Percentiles rank a stretch among this genome's conserved stretches.
These are phyloP conservation scores for Juglanconis oblonga DNA, from an alignment of 2,329 filamentous ascomycete species.

Conservation along the genomic window DNA sequence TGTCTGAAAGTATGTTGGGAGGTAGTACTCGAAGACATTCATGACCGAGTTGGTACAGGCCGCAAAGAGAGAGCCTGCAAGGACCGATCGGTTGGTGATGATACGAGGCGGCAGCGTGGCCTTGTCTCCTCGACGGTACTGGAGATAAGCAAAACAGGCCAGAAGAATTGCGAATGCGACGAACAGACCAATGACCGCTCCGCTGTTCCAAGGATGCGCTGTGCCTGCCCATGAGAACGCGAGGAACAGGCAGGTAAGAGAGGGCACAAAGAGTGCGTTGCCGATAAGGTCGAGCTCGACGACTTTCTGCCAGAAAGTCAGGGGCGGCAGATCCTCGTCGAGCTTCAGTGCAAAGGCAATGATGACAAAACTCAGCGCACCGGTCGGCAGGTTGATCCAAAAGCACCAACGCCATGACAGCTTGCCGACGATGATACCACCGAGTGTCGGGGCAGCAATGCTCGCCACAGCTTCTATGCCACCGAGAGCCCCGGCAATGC, in stretches of 20 bases:
- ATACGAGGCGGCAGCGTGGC: conserved; percentile 22
- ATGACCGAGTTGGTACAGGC: conserved; percentile 21
- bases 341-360: conserved; percentile 4
- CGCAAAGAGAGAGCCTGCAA: conserved; percentile 31
- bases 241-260: conserved; percentile 28
- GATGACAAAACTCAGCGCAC: conserved; percentile 5
- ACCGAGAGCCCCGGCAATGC: neutral
- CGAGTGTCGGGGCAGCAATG: conserved; percentile 13
- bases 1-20: conserved; percentile 40
- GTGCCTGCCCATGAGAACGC: conserved; percentile 39
- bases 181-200: conserved; percentile 31
- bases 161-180: conserved; percentile 22
- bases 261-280: conserved; percentile 22
- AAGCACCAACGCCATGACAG: conserved; percentile 18
- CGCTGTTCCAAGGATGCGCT: conserved; percentile 31
- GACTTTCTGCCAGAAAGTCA: conserved; percentile 27
- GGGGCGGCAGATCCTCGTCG: neutral
- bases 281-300: conserved; percentile 37
- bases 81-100: conserved; percentile 27
- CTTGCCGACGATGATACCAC: conserved; percentile 11
- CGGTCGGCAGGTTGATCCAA: conserved; percentile 16
- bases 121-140: conserved; percentile 32
- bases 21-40: conserved; percentile 28
- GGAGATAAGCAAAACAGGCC: conserved; percentile 29
- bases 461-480: conserved; percentile 3